Base-by-base conservation (phyloP, 2,329 filamentous ascomycete species). In the Camillea tinctor region DNA sequence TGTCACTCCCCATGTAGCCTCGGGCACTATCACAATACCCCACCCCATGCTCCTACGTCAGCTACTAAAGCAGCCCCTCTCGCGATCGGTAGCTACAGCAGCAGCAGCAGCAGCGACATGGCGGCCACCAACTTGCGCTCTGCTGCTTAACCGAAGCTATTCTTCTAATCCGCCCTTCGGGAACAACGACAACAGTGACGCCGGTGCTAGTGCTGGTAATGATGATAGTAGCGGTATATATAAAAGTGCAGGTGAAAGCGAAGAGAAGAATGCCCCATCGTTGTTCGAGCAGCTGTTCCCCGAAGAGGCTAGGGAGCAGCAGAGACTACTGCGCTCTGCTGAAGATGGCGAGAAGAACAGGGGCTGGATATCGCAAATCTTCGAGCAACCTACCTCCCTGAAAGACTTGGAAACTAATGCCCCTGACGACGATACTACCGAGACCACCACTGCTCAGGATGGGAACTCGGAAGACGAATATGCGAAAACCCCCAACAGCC, bases 261-360 rank as follows among this genome's bases (percentile, higher is more conserved):
- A 19, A 51, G 26, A 55, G 22, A 49, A 56, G 56, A 59, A 61
- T 23, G 53, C 68, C 23, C 60, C 58, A 9, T 74, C 76, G 4
- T 69, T 80, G 8, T 77, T 78, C 60, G 76, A 79, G 56, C 79
- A 84, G 64, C 77, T 87, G 1, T 87, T 87, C 64, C 84, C 84
- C 4, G 81, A 84, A 64, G 79, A 82, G 57, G 72, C 72, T 19
- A 74, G 72, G 64, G 60, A 60, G 52, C 52, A 51, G 15, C 50
- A 26, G 51, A 30, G 30, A 22, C 20, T 4, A 26, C 8, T 15
- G 15, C 26, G 26, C 26, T 30, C 26, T 30, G 26, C 26, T 30
- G 13, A 9, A 30, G 26, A 30, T 30, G 26, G 26, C 26, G 36
- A 15, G 36, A 44, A n/a, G 11, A 50, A n/a, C 21, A 50, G 49